A percentile compares a stretch with the other conserved stretches of the same genome.
phyloP scores from a whole-genome alignment of 495 filamentous ascomycete species.

The Penicillium simplicissimum region DNA sequence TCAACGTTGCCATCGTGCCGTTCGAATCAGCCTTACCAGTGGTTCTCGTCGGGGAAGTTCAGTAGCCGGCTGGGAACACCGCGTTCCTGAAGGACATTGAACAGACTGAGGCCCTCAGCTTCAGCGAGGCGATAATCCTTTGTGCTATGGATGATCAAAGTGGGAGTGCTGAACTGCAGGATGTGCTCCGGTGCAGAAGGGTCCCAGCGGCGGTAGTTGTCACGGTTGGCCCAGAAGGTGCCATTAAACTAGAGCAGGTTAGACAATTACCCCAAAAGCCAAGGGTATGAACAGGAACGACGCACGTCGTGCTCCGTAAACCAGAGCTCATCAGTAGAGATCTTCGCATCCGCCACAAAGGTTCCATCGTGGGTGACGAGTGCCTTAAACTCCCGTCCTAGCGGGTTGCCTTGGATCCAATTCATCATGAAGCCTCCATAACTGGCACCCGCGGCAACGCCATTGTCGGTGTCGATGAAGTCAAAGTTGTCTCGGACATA shows the following conservation, averaged over 20 bases:
- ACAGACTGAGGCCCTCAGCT: constrained; percentile 44
- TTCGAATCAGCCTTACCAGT: constrained; percentile 33
- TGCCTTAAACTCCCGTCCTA: constrained; percentile 55
- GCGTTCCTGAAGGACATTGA: constrained; percentile 50
- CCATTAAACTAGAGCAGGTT: constrained; percentile 40
- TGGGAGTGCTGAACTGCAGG: constrained; percentile 42
- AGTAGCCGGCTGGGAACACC: constrained; percentile 60
- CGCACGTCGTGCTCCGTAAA: constrained; percentile 41
- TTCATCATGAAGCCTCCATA: constrained; percentile 59
- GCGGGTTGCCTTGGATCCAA: constrained; percentile 56
- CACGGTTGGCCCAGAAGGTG: constrained; percentile 43
- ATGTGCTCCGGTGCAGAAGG: constrained; percentile 40
- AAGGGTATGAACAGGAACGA: constrained; percentile 8
- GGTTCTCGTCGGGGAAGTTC: constrained; percentile 56
- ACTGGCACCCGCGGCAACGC: constrained; percentile 51
- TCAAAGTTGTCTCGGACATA: constrained; percentile 49
- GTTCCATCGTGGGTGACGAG: constrained; percentile 52
- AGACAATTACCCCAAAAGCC: constrained; percentile 15
- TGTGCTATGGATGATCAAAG: constrained; percentile 50
- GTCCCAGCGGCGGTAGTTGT: constrained; percentile 47
- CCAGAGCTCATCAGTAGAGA: constrained; percentile 52
- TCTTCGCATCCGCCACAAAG: constrained; percentile 43
- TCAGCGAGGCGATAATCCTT: constrained; percentile 47
- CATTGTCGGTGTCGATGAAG: constrained; percentile 51
- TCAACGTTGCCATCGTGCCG: background rate